phyloP scores from a whole-genome alignment of 805 yeast genomes.

The Metschnikowia gelsemii region DNA sequence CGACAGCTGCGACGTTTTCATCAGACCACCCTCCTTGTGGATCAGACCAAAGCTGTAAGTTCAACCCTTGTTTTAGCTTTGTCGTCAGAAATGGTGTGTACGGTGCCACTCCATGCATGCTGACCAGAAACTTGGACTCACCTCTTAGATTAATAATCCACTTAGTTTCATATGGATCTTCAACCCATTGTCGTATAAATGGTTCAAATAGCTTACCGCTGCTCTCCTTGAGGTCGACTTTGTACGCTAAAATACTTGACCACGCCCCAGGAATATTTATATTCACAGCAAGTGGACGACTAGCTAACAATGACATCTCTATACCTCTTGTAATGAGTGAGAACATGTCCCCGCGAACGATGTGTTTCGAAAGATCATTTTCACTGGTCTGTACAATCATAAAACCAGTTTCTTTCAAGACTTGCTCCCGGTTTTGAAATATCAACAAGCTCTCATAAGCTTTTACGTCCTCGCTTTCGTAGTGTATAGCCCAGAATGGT shows the following conservation, averaged over 20 bases:
- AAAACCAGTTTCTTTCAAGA: slow-evolving; percentile 25
- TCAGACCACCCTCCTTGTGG: slow-evolving; percentile 26
- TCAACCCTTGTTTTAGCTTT: slow-evolving; percentile 21
- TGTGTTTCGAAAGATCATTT: slow-evolving; percentile 22
- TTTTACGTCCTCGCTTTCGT: slow-evolving; percentile 38
- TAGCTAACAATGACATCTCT: slow-evolving; percentile 42
- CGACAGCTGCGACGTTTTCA: slow-evolving; percentile 27
- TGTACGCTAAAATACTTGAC: slow-evolving; percentile 61
- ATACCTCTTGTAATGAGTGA: slow-evolving; percentile 39
- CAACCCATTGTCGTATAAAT: slow-evolving; percentile 63
- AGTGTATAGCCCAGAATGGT: slow-evolving; percentile 52
- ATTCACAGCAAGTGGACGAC: slow-evolving; percentile 45
- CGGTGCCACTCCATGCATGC: slow-evolving; percentile 70
- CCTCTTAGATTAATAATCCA: slow-evolving; percentile 63
- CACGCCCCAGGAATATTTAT: slow-evolving; percentile 55
- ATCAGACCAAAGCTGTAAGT: slow-evolving; percentile 47
- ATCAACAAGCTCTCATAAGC: slow-evolving; percentile 49
- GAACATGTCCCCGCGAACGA: slow-evolving; percentile 33
- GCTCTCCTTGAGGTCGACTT: slow-evolving; percentile 26
- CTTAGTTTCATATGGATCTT: slow-evolving; percentile 70
- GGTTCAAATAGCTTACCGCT: slow-evolving; percentile 47
- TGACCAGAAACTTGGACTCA: slow-evolving; percentile 26
- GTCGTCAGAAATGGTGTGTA: slow-evolving; percentile 52
- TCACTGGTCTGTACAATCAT: slow-evolving; percentile 37
- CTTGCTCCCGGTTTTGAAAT: slow-evolving; percentile 36